A percentile compares a stretch with the other conserved stretches of the same genome.
Evolutionary conservation across 2,329 filamentous ascomycete genomes (phyloP).

Genomic region (Dactylellina parvicollis): DNA sequence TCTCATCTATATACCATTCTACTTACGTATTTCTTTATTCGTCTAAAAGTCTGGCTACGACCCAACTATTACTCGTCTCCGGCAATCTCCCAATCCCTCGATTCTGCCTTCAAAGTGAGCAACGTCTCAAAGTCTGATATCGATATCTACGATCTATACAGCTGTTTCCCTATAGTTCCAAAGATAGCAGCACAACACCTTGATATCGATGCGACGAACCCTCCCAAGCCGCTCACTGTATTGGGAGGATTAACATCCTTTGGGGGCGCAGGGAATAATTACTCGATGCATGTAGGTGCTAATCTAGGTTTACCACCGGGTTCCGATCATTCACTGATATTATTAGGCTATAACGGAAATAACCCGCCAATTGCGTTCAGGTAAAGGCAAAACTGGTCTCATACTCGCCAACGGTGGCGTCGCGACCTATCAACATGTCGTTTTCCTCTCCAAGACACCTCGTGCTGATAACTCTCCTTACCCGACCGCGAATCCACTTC

Average conservation of each 20-base stretch:
- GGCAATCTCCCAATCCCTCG: constrained; percentile 69
- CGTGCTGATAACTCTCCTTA: constrained; percentile 62
- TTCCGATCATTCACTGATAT: background rate
- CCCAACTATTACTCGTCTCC: constrained; percentile 70
- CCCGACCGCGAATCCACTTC: constrained; percentile 64
- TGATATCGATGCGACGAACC: constrained; percentile 64
- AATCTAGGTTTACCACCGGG: background rate
- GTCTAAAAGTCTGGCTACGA: constrained; percentile 71
- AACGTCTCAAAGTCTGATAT: constrained; percentile 66
- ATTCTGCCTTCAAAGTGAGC: constrained; percentile 66
- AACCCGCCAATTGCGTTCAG: constrained; percentile 66
- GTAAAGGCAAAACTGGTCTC: constrained; percentile 66
- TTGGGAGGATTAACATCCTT: constrained; percentile 75
- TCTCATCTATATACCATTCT: constrained; percentile 25
- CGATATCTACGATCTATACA: constrained; percentile 73
- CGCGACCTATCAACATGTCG: constrained; percentile 72
- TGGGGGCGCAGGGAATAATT: constrained; percentile 76
- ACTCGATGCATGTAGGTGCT: constrained; percentile 72
- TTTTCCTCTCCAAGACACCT: constrained; percentile 68
- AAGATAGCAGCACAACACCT: constrained; percentile 73
- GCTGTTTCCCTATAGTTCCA: constrained; percentile 75
- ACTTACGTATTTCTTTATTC: background rate
- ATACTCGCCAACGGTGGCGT: constrained; percentile 74
- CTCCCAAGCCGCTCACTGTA: constrained; percentile 68
- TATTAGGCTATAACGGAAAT: constrained; percentile 67